Evolutionary conservation across 495 filamentous ascomycete genomes (phyloP), one percentile per base, ranked within the genome.

Genomic region (Penicillium argentinense): DNA sequence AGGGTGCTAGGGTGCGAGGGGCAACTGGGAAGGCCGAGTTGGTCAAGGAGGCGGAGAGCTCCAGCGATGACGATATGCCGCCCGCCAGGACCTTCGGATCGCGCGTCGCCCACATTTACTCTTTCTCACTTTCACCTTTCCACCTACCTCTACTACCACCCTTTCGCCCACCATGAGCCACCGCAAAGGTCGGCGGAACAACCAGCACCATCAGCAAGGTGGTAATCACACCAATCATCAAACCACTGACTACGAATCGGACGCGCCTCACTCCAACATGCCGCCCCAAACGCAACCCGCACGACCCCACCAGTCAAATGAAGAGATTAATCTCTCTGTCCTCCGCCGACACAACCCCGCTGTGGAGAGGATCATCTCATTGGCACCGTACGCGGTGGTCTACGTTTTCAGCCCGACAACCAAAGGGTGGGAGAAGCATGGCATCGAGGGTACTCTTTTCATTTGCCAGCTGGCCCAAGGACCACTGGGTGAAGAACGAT

Each of bases 401-500:
- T 96, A 95, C 72, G 71, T 73, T 54, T 92, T 92, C 69, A 75
- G 70, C 28, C 74, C 79, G 16, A 65, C 72, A 3, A 66, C 77
- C 3, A 62, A 76, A 39, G 66, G 73, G 45, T 96, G 91, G 91
- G 84, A 92, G 55, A 92, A 89, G 63, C 73, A 72, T 30, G 83
- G 79, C 27, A 71, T 88, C 12, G 89, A 95, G 64, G 91, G 91
- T 34, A 85, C 85, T 3, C 72, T 95, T 32, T 96, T 95, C 68
- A 77, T 95, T 27, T 91, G 84, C 72, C 73, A 83, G 42, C 78
- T 82, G 42, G 61, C 73, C 4, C 62, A 68, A 11, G 66, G 67
- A 3, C 39, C 49, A 3, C 47, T 68, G 8, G 75, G 72, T 29
- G 69, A 71, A 28, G 76, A 80, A 18, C 68, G 80, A 38, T 85